These are phyloP conservation scores for Coemansia sp. DNA, from an alignment of 192 early-diverging fungal genomes.

Conservation along the genomic window DNA sequence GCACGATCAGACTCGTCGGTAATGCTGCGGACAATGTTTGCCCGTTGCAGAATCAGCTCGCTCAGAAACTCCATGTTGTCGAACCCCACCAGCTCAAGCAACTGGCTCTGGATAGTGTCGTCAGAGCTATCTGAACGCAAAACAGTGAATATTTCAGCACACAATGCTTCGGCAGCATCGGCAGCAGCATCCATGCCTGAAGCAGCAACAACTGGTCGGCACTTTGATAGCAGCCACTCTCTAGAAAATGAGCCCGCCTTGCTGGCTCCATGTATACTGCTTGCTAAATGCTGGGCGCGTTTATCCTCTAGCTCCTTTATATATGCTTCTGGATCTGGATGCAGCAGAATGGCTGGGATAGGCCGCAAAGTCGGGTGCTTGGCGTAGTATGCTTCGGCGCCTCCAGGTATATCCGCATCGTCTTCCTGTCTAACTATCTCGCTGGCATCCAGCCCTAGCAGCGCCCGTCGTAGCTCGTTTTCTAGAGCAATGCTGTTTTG, in stretches of 20 bases:
- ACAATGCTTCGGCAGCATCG: constrained; percentile 30
- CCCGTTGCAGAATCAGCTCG: constrained; percentile 31
- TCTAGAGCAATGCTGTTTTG: constrained; percentile 32
- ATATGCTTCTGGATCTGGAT: constrained; percentile 22
- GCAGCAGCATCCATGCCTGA: constrained; percentile 8
- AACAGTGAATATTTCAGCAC: constrained; percentile 24
- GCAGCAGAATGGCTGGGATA: constrained; percentile 37
- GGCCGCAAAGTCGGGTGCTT: constrained; percentile 16
- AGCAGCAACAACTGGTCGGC: constrained; percentile 14
- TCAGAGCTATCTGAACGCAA: constrained; percentile 36
- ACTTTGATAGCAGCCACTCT: constrained; percentile 33
- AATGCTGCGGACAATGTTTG: constrained; percentile 27
- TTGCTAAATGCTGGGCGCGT: background rate
- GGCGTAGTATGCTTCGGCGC: constrained; percentile 1
- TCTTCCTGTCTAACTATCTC: too few relatives aligned
- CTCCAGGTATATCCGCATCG: background rate
- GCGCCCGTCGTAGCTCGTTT: constrained; percentile 11
- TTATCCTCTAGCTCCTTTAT: constrained; percentile 24
- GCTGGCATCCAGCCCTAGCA: constrained; percentile 8
- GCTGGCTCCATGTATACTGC: too few relatives aligned
- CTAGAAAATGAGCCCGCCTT: constrained; percentile 3
- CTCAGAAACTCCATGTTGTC: constrained; percentile 48
- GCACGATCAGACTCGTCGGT: constrained; percentile 29
- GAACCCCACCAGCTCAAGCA: constrained; percentile 50
- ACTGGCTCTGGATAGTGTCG: constrained; percentile 42